These are phyloP conservation scores for Entomortierella beljakovae DNA, from an alignment of 192 early-diverging fungal genomes.

Conservation along the genomic window DNA sequence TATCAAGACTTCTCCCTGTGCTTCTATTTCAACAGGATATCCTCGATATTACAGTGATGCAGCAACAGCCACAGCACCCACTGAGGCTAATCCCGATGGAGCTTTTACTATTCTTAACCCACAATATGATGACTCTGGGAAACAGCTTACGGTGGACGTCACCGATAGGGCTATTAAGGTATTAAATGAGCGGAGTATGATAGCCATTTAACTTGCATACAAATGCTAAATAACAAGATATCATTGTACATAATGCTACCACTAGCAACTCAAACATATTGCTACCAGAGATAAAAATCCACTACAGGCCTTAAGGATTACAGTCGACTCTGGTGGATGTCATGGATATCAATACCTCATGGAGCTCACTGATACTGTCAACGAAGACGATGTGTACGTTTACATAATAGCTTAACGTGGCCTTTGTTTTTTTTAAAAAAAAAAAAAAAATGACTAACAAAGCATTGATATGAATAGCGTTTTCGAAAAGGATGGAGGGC, in stretches of 20 bases:
- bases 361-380: constrained; percentile 73
- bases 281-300: constrained; percentile 58
- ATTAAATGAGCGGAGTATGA: neutral
- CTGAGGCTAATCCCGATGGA: neutral
- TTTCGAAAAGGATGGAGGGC: constrained; percentile 77
- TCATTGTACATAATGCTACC: neutral
- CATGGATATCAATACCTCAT: constrained; percentile 89
- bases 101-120: constrained; percentile 40
- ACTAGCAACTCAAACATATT: constrained; percentile 66
- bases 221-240: too few species aligned
- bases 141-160: constrained; percentile 55
- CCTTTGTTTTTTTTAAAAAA: constrained; percentile 1
- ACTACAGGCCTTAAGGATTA: constrained; percentile 69
- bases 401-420: neutral
- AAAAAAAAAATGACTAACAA: too few species aligned
- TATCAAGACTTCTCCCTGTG: too few species aligned
- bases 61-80: neutral
- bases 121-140: constrained; percentile 53
- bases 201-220: too few species aligned
- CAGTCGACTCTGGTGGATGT: constrained; percentile 89
- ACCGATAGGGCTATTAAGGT: constrained; percentile 65
- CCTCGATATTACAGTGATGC: constrained; percentile 18
- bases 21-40: neutral
- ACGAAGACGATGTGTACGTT: constrained; percentile 77
- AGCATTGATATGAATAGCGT: constrained; percentile 58